Evolutionary conservation across 2,329 filamentous ascomycete species (phyloP), one percentile per base, ranked within the genome.

Genomic region (Aspergillus pseudoviridinutans): DNA sequence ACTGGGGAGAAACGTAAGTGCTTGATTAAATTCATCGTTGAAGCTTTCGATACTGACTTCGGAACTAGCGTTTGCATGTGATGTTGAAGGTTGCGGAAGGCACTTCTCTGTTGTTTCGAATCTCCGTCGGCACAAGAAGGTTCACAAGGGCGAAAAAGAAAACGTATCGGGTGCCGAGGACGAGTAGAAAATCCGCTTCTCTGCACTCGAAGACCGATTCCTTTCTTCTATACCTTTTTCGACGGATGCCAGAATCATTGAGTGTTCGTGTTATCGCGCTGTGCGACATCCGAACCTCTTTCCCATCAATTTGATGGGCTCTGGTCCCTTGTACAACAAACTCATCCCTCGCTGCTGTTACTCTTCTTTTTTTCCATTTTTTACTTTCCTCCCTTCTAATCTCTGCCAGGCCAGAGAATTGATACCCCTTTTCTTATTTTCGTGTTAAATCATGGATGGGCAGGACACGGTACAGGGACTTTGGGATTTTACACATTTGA

Each of bases 101-200:
- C 91, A 96, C 70, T 97, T 99, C 76, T 97, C 93, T 0, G 94
- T 97, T 27, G 94, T 97, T 24, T 97, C 92, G 49, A 99, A 99
- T 74, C 80, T 97, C 56, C 87, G 94, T 63, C 85, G 94, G 68
- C 94, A 99, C 78, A 89, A 91, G 72, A 97, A 97, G 79, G 93
- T 97, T 50, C 94, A 99, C 82, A 94, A 92, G 77, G 87, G 88
- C 57, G 75, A 76, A 57, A 77, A 76, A 56, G 74, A 76, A 27
- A 64, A 63, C 20, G 71, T 65, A 38, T 76, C 74, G 17, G 69
- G 71, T 17, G 75, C 76, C 28, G 74, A 76, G n/a, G 74, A 77
- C 51, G 73, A 76, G 60, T 76, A 71, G 67, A 62, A 52, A 42
- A 38, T 22, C 20, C 41, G 42, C 49, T 52, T 51, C 46, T 56